Base-by-base conservation (phyloP, 1,284 basidiomycete species). In the Neotropicomus parvogracilis region DNA sequence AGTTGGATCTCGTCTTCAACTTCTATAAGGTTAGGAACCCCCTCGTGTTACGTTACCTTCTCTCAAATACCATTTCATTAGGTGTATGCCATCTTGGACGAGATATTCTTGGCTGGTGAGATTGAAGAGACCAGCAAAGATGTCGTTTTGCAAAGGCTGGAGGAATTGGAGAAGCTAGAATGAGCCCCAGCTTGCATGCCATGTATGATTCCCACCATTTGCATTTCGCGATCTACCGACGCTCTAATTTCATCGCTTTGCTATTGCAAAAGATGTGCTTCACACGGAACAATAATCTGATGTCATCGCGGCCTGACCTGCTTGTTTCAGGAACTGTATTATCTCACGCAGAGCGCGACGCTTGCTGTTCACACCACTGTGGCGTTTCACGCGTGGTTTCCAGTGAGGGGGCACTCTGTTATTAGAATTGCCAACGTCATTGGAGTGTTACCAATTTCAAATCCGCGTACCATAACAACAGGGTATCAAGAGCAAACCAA, bases 21-120 rank as follows among this genome's bases (percentile, higher is more conserved):
- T 99, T 99, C 69, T 98, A 98, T 74, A 97, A 98, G 77, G 93
- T 87, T 26, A 26, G 68, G 17, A 39, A 38, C 21, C 3, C 29
- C 40, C 12, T 35, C 50, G 31, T 11, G 29, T 24, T 24, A 33
- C n/a, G 5, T 36, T 29, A 16, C 53, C 41, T 26, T 49, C 53
- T 46, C 41, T 44, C 33, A 38, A 35, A 26, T 21, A 46, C 34
- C 1, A 46, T 52, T 13, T 27, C 12, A 17, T 40, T 51, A 94
- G 88, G 93, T 95, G 8, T 97, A 97, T 60, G 92, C 97, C 1
- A 97, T 99, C 48, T 76, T 99, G 48, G 97, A 99, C 66, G 95
- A 99, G 64, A 91, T 98, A 39, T 98, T 99, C 72, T 76, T 99
- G n/a, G 95, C 95, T 3, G 97, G 97, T 12, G 95, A 98, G 70